Evolutionary conservation across 2,329 filamentous ascomycete species (phyloP).

Genomic region (Colletotrichum sp.): DNA sequence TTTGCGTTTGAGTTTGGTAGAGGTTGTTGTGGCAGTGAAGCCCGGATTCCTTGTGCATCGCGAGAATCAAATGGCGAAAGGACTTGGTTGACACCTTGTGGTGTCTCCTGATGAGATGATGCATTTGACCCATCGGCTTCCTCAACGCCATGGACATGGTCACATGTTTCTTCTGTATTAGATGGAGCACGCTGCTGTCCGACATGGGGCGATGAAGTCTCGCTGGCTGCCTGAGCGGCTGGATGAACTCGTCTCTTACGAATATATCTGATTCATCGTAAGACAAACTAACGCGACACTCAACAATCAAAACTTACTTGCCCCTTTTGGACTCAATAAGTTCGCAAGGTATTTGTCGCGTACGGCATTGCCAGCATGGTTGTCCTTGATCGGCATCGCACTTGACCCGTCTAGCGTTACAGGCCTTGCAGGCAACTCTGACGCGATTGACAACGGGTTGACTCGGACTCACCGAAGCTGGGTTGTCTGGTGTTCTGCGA

Average conservation of each 20-base stretch:
- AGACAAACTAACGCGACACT: neutral
- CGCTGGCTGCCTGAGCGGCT: neutral
- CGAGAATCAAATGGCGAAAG: neutral
- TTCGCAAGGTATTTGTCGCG: neutral
- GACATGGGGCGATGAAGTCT: neutral
- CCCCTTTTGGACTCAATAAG: slow-evolving; percentile 3
- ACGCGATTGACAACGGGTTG: slow-evolving; percentile 9
- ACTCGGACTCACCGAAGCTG: neutral
- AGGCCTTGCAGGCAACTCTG: slow-evolving; percentile 21
- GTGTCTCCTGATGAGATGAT: neutral
- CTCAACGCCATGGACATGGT: neutral
- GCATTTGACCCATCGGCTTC: neutral
- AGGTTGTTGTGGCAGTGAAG: neutral
- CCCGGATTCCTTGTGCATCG: neutral
- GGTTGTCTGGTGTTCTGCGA: neutral
- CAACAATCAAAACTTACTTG: neutral
- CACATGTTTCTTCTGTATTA: neutral
- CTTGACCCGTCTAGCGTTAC: slow-evolving; percentile 5
- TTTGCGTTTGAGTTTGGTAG: neutral
- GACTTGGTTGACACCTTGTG: neutral
- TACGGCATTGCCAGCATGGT: slow-evolving; percentile 13
- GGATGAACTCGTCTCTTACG: neutral
- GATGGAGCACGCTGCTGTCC: rapidly evolving
- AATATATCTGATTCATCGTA: neutral
- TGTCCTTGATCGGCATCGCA: neutral